These are phyloP conservation scores for Salix purpurea DNA, from an alignment of 345 rosid species.

Conservation along the genomic window DNA sequence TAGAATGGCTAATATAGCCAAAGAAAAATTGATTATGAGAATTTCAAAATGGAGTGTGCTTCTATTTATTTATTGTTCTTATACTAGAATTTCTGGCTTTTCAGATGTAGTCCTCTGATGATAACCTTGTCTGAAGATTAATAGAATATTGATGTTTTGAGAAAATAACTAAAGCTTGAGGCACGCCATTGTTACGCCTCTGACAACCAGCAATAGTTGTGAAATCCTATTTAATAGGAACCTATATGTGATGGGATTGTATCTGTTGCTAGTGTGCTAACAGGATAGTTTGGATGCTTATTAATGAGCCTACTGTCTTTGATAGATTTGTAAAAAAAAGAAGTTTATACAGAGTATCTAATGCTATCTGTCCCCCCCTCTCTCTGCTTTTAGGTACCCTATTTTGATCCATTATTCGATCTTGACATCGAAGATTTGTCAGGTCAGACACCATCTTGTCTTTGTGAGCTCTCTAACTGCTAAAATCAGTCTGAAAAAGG, in stretches of 20 bases:
- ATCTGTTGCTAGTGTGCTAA: neutral
- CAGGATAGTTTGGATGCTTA: neutral
- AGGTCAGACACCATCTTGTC: neutral
- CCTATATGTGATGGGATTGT: neutral
- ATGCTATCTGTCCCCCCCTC: neutral
- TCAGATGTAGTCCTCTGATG: neutral
- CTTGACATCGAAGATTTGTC: neutral
- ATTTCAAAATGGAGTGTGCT: neutral
- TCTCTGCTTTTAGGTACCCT: neutral
- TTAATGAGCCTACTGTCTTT: neutral
- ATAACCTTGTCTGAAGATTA: neutral
- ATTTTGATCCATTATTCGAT: neutral
- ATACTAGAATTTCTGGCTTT: neutral
- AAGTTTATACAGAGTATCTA: neutral
- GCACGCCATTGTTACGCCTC: neutral
- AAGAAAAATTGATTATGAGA: neutral
- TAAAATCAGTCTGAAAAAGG: neutral
- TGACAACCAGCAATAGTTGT: neutral
- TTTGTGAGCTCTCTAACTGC: neutral
- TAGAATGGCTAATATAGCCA: neutral
- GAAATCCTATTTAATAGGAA: neutral
- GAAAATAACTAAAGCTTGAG: neutral
- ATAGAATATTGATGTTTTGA: neutral
- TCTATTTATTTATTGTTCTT: neutral
- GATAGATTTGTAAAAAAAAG: neutral